phyloP scores from a whole-genome alignment of 805 yeast species.

The Scheffersomyces amazonensis region DNA sequence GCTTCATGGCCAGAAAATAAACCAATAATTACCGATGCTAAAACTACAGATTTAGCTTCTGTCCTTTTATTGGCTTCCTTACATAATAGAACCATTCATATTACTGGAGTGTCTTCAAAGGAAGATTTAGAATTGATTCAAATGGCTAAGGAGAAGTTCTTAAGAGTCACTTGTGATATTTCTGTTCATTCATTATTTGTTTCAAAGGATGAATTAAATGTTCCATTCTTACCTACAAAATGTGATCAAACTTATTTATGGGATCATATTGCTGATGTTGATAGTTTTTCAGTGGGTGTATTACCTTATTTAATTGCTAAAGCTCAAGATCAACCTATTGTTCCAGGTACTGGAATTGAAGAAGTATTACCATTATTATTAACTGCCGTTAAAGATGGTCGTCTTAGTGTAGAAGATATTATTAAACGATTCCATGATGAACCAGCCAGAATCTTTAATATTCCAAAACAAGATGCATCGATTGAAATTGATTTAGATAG shows the following conservation, averaged over 20 bases:
- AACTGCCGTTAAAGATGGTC: conserved; percentile 73
- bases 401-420: conserved; percentile 70
- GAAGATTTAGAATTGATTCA: conserved; percentile 81
- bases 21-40: conserved; percentile 90
- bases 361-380: conserved; percentile 82
- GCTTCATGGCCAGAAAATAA: conserved; percentile 80
- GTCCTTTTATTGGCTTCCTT: conserved; percentile 84
- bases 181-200: conserved; percentile 76
- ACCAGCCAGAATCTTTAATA: conserved; percentile 78
- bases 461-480: conserved; percentile 74
- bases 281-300: conserved; percentile 83
- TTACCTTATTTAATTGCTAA: conserved; percentile 72
- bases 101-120: conserved; percentile 77
- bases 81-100: conserved; percentile 80
- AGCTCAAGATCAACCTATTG: conserved; percentile 56
- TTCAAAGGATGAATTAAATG: conserved; percentile 67
- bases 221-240: conserved; percentile 71
- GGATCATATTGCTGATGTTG: conserved; percentile 69
- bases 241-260: conserved; percentile 82
- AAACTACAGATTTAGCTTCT: conserved; percentile 89
- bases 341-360: conserved; percentile 73
- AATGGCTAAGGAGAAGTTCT: conserved; percentile 79
- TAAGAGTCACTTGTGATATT: conserved; percentile 88
- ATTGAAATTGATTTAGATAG: conserved; percentile 87
- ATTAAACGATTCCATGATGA: conserved; percentile 70